Percentiles rank a stretch among this genome's conserved stretches.
Conservation (phyloP, 2,329 filamentous ascomycete species). For the Cercospora sp. region DNA sequence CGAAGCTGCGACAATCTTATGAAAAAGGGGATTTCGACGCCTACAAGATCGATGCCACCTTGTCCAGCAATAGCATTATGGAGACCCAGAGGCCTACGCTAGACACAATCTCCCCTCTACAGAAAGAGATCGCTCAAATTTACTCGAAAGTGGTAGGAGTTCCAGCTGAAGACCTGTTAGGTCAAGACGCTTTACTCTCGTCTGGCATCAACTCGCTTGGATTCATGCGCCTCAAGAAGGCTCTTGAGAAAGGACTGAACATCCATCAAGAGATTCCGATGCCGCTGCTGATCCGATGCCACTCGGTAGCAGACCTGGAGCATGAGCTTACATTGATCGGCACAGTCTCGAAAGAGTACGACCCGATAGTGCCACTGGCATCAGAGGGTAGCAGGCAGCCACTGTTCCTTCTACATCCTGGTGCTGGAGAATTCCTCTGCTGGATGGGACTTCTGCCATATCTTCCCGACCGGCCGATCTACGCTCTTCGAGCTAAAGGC, state of each 20-base stretch:
- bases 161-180: slow-evolving; percentile 16
- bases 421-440: slow-evolving; percentile 43
- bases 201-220: slow-evolving; percentile 25
- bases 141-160: slow-evolving; percentile 22
- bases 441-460: slow-evolving; percentile 43
- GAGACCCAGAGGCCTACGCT: not conserved
- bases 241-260: slow-evolving; percentile 24
- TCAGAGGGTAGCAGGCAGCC: slow-evolving; percentile 33
- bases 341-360: slow-evolving; percentile 30
- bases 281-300: slow-evolving; percentile 23
- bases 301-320: slow-evolving; percentile 24
- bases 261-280: slow-evolving; percentile 26
- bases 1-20: slow-evolving; percentile 24
- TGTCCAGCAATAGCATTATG: not conserved
- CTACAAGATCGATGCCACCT: slow-evolving; percentile 12
- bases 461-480: slow-evolving; percentile 48
- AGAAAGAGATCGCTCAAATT: slow-evolving; percentile 24
- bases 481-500: slow-evolving; percentile 49
- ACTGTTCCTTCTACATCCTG: slow-evolving; percentile 43
- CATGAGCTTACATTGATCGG: slow-evolving; percentile 23
- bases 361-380: slow-evolving; percentile 38
- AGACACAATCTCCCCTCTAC: slow-evolving; percentile 17
- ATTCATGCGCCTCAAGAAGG: slow-evolving; percentile 29
- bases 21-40: slow-evolving; percentile 22
- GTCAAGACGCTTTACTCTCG: slow-evolving; percentile 20